These are phyloP conservation scores for Turritis glabra DNA, from an alignment of 345 rosid species.

Conservation along the genomic window DNA sequence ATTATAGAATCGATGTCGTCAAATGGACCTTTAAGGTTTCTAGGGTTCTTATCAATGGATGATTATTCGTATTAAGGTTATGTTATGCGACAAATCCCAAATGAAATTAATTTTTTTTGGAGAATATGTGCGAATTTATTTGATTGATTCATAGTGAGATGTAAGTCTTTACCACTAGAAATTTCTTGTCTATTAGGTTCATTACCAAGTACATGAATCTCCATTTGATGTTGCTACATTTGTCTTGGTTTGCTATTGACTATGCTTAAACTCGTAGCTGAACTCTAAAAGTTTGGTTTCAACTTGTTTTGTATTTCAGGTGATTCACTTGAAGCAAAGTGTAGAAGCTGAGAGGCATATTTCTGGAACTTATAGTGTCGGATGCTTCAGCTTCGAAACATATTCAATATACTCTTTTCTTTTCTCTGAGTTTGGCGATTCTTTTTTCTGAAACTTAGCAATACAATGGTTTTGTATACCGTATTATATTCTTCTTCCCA, in stretches of 20 bases:
- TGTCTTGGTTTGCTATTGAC: not conserved
- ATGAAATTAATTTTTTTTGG: no score
- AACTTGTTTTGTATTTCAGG: constrained; percentile 18
- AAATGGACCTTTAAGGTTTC: not conserved
- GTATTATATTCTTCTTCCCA: not conserved
- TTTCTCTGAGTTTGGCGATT: not conserved
- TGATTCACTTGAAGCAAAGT: not conserved
- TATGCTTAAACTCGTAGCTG: not conserved
- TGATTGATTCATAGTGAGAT: not conserved
- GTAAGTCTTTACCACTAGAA: not conserved
- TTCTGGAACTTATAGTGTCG: not conserved
- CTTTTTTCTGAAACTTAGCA: not conserved
- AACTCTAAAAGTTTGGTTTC: not conserved
- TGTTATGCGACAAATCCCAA: no score
- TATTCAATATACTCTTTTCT: not conserved
- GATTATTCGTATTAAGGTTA: not conserved
- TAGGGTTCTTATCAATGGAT: not conserved
- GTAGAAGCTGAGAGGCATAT: constrained; percentile 1
- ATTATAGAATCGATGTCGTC: not conserved
- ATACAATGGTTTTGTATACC: not conserved
- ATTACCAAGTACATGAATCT: not conserved
- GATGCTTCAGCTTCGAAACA: not conserved
- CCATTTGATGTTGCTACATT: no score
- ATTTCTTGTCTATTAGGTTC: not conserved
- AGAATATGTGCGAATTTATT: no score